Evolutionary conservation across 2,329 filamentous ascomycete genomes (phyloP), one percentile per base, ranked within the genome.

Genomic region (Emergomyces pasteurianus): DNA sequence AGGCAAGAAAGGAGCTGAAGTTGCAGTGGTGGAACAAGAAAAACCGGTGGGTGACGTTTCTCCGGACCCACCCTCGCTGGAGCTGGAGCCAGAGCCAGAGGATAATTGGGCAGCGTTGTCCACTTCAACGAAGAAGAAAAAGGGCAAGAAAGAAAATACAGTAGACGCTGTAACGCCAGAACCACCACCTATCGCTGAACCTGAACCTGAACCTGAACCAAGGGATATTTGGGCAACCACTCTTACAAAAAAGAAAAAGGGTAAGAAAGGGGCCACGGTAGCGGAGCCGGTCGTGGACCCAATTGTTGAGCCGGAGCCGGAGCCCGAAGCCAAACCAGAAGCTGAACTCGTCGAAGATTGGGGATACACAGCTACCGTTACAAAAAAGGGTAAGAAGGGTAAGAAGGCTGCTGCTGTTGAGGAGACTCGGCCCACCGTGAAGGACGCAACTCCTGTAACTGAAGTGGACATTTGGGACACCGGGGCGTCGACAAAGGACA

Each of bases 1-100:
- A 64, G 83, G 81, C 64, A 80, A 79, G 69, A 81, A 82, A 70
- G 81, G 59, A 23, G 43, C 23, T 36, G 31, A 12, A 18, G 21
- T n/a, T 26, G 63, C 42, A n/a, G 58, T 56, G 42, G 60, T 12
- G 84, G 82, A 71, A 61, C 72, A 71, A 50, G 69, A 70, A 49
- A 75, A 77, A 42, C 62, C 67, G 7, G 72, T 49, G 61, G 64
- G 70, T 56, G 76, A 78, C 2, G 7, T 18, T 4, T n/a, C 42
- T 43, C 42, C 42, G 31, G 3, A 3, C n/a, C 42, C 42, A 21
- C 42, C 38, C n/a, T 21, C 26, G 65, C 65, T 42, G 54, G 60
- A 57, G 38, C 43, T 69, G 34, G 63, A 65, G 28, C 66, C 69
- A 9, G 70, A 72, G 50, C 67, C 67, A 36, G 58, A 26, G n/a